Conservation (phyloP, 176 grass and related monocot genomes). For the Phragmites australis region DNA sequence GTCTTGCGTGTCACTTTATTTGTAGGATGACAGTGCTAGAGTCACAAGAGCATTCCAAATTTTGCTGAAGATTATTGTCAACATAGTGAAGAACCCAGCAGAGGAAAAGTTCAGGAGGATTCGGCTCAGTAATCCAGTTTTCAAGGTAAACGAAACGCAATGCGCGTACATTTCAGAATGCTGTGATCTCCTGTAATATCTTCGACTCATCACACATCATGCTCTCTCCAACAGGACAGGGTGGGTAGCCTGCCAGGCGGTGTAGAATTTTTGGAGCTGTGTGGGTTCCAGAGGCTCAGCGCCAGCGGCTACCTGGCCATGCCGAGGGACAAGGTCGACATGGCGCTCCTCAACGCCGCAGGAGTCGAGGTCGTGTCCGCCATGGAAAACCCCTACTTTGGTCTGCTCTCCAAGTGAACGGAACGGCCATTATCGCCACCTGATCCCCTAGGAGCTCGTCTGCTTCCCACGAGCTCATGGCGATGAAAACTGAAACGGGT, state of each 20-base stretch:
- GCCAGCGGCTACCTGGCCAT: constrained; percentile 53
- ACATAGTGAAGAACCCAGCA: constrained; percentile 65
- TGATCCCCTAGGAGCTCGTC: not conserved
- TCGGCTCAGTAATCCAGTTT: constrained; percentile 62
- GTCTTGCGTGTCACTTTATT: not conserved
- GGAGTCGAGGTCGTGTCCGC: constrained; percentile 55
- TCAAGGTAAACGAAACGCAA: constrained; percentile 50
- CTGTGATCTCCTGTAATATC: not conserved
- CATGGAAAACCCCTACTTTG: constrained; percentile 82
- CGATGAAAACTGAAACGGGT: not conserved
- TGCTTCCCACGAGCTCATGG: constrained; percentile 1
- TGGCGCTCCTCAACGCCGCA: constrained; percentile 45
- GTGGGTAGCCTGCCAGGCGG: constrained; percentile 63
- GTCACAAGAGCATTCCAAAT: constrained; percentile 74
- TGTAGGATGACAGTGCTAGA: constrained; percentile 57
- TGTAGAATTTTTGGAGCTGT: constrained; percentile 80
- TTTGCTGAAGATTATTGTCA: constrained; percentile 59
- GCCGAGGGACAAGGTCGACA: constrained; percentile 53
- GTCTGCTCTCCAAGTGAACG: constrained; percentile 64
- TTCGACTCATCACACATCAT: not conserved
- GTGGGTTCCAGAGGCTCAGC: constrained; percentile 63
- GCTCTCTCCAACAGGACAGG: constrained; percentile 55
- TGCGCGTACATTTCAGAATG: not conserved
- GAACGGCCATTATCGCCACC: not conserved
- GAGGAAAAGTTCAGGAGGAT: constrained; percentile 83